Base-by-base conservation (phyloP, 2,329 filamentous ascomycete species). In the Penicillium verrucosum region DNA sequence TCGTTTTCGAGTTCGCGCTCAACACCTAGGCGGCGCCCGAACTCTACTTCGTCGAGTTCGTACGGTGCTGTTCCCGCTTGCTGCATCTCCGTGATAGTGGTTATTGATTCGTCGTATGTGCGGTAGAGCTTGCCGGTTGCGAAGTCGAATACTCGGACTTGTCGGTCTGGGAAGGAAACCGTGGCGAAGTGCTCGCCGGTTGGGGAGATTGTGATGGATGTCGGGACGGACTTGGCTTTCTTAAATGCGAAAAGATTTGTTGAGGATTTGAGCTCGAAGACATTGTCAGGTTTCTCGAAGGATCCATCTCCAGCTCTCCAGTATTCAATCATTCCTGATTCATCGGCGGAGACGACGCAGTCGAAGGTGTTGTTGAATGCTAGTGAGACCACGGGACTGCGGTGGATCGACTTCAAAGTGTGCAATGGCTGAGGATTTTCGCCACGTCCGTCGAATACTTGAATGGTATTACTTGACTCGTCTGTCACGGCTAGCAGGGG, bases 231-330 rank as follows among this genome's bases (percentile, higher is more conserved):
- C 73, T 96, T 97, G 49, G 90, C 84, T 75, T 97, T 97, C 70
- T 96, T 97, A 78, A 99, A 97, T 51, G 96, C 93, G 69, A 97
- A 99, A 1, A 99, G 81, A 68, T 90, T 94, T 3, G 94, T 99
- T 1, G 89, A 88, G 70, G 91, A 96, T 77, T 99, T 99, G 77
- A 92, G 90, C 64, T 90, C 84, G 71, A 96, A 99, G 18, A 99
- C 92, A 51, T 85, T 91, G 64, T 92, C 87, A 0, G 94, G 94
- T 74, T 97, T 97, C 68, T 96, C 91, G 72, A 91, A 97, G 38
- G 80, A 86, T 2, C 85, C 86, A 60, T 83, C 84, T 14, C 70
- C 65, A 0, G 94, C 92, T 56, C 85, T 84, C 94, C 94, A 99
- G 76, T 99, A 99, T 74, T 99, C 94, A 10, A 99, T 72, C 93